Evolutionary conservation across 495 filamentous ascomycete species (phyloP).

Genomic region (Hypoxylon perforatum): DNA sequence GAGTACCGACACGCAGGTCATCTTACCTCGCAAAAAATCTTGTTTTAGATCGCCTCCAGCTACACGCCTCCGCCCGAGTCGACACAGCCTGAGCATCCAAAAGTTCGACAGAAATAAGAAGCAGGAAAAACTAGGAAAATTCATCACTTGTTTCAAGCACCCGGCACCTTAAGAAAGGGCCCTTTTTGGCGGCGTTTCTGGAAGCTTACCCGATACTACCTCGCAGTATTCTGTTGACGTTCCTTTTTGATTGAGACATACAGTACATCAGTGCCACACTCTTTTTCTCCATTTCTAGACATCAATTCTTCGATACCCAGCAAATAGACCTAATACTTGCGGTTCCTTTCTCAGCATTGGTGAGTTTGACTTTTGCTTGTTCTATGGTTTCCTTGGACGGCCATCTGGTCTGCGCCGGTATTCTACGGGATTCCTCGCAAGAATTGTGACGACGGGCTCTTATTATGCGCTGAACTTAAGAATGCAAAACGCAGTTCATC

Average conservation of each 20-base stretch:
- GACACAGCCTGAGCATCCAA: no score
- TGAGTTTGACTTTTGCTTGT: conserved; percentile 40
- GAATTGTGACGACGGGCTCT: conserved; percentile 30
- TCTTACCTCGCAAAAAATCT: conserved; percentile 14
- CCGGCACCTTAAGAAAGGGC: conserved; percentile 20
- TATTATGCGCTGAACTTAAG: conserved; percentile 16
- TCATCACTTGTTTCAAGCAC: conserved; percentile 19
- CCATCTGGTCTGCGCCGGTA: conserved; percentile 28
- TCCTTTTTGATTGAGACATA: conserved; percentile 27
- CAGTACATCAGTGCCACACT: conserved; percentile 26
- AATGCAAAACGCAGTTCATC: conserved; percentile 27
- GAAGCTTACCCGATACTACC: conserved; percentile 35
- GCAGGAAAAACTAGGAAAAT: no score
- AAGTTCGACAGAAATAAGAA: no score
- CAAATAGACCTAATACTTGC: conserved; percentile 51
- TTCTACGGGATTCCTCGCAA: conserved; percentile 19
- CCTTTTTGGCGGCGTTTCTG: conserved; percentile 38
- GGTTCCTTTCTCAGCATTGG: conserved; percentile 31
- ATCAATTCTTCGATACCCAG: conserved; percentile 51
- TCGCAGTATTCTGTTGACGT: conserved; percentile 32
- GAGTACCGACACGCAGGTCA: conserved; percentile 1
- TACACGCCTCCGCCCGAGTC: no score
- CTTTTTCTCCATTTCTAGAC: conserved; percentile 45
- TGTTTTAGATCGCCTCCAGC: conserved; percentile 28
- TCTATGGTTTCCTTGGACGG: conserved; percentile 7